Conservation (phyloP, 2,329 filamentous ascomycete species). For the Phaeosphaeriaceae sp. region DNA sequence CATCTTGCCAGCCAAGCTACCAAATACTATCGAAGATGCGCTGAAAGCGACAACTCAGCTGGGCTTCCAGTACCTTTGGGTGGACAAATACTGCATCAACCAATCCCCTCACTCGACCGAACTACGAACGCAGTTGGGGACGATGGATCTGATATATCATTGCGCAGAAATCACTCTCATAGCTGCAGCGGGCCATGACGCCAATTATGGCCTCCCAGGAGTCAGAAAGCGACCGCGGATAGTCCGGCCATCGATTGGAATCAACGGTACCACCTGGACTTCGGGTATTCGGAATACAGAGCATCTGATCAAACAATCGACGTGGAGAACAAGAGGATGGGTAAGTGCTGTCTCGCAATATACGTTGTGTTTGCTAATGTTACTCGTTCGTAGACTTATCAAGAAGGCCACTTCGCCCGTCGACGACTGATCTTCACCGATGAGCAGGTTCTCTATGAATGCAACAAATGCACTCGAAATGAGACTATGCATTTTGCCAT, state of each 20-base stretch:
- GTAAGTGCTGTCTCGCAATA: background rate
- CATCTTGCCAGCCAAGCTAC: background rate
- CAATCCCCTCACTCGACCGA: background rate
- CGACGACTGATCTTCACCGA: conserved; percentile 8
- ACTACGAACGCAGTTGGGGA: background rate
- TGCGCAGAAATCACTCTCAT: conserved; percentile 17
- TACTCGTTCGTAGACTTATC: conserved; percentile 3
- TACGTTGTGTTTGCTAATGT: background rate
- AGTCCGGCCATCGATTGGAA: background rate
- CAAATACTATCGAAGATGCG: conserved; percentile 1
- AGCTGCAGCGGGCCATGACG: conserved; percentile 21
- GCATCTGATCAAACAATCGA: background rate
- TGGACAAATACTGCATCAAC: conserved; percentile 11
- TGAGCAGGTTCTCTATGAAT: conserved; percentile 7
- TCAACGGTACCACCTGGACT: background rate
- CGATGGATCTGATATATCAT: conserved; percentile 18
- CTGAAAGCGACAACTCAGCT: conserved; percentile 4
- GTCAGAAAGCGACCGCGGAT: background rate
- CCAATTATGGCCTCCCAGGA: conserved; percentile 14
- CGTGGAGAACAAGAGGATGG: conserved; percentile 9
- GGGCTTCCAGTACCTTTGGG: conserved; percentile 11
- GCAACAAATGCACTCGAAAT: background rate
- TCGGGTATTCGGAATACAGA: background rate
- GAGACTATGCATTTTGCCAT: background rate
- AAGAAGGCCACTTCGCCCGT: conserved; percentile 8